Base-by-base conservation (phyloP, 2,329 filamentous ascomycete species). In the Colletotrichum karsti region DNA sequence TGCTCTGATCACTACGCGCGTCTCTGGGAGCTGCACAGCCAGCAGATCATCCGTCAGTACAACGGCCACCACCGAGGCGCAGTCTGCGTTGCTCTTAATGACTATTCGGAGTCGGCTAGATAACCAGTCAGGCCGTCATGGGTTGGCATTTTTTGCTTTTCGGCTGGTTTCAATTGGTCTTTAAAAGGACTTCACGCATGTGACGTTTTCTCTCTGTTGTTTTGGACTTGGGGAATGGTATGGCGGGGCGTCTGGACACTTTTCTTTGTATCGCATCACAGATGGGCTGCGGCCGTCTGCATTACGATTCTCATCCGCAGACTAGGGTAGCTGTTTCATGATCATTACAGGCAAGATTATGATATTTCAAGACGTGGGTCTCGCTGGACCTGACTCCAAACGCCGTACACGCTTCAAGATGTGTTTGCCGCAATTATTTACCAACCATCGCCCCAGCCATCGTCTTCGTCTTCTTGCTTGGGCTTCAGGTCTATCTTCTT, bases 1-100 rank as follows among this genome's bases (percentile, higher is more conserved):
- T 97, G 94, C 77, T 95, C 92, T 44, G 95, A 98, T 77, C 95
- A 98, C 78, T 98, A 97, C 77, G 95, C 95, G 2, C 87, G 95
- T 18, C 82, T 98, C 63, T 98, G 95, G 95, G 95, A 98, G 83
- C 84, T 98, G 71, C 84, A 87, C 71, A 94, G 91, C 72, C 94
- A 97, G 79, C 91, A 91, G 74, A 95, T 98, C 72, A 98, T 98
- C 74, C 87, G 95, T 51, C 95, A 98, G 83, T 98, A 98, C 78
- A 97, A 97, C 77, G 95, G 95, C 7, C 95, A 98, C 77, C 95
- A 98, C 77, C 87, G 95, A 37, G 95, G 95, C 46, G 93, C 94
- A 4, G 94, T 97, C 0, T 97, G 95, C 76, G 95, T 98, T 39
- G 95, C 95, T 13, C 83, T 98, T 71, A 98, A 98, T 78, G 95